Percentiles rank a stretch among this genome's conserved stretches.
These are phyloP conservation scores for Fusarium napiforme DNA, from an alignment of 2,329 filamentous ascomycete species.

Conservation along the genomic window DNA sequence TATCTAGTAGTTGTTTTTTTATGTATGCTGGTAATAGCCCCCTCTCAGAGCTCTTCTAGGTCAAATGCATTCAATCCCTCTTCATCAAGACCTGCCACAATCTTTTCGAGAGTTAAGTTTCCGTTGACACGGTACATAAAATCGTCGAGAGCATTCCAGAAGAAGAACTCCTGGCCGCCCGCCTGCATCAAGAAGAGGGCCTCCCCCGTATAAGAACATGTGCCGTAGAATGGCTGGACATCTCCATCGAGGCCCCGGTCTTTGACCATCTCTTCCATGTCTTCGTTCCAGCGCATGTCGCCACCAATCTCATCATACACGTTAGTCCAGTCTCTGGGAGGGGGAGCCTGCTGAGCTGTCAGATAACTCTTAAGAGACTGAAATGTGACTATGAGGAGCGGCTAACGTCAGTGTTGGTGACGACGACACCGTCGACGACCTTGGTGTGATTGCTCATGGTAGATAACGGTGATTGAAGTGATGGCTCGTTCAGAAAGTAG, in stretches of 20 bases:
- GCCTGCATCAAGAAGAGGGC: not conserved
- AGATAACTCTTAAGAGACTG: not conserved
- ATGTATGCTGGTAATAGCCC: not conserved
- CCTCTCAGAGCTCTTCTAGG: not conserved
- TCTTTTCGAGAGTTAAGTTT: not conserved
- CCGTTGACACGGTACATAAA: not conserved
- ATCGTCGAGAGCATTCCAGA: not conserved
- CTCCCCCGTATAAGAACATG: not conserved
- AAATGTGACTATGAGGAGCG: fast-evolving
- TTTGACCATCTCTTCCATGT: not conserved
- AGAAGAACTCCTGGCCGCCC: not conserved
- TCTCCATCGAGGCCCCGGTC: not conserved
- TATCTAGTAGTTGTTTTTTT: too few relatives aligned
- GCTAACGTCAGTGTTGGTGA: not conserved
- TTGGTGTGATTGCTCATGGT: not conserved
- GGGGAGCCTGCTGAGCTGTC: fast-evolving
- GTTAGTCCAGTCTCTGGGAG: not conserved
- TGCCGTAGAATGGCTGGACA: not conserved
- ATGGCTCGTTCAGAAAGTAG: not conserved
- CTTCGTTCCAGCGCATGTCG: not conserved
- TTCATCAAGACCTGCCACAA: not conserved
- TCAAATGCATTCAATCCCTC: not conserved
- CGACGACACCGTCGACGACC: not conserved
- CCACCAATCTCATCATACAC: not conserved
- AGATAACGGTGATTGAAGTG: fast-evolving